These are phyloP conservation scores for Pyrenula aspistea DNA, from an alignment of 495 filamentous ascomycete species.

Conservation along the genomic window DNA sequence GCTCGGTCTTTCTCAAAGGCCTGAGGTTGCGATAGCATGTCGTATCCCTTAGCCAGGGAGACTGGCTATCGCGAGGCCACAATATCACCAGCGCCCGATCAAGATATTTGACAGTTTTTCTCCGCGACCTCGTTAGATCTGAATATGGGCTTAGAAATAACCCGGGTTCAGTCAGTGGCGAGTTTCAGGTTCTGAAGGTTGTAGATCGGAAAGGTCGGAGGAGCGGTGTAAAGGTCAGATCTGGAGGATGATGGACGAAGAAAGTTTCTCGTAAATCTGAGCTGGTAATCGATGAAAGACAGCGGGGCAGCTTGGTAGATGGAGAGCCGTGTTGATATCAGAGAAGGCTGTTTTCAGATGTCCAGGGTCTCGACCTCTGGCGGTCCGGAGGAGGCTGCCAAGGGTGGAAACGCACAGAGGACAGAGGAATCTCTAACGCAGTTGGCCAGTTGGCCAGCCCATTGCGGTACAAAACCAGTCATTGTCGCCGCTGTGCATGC, in stretches of 20 bases:
- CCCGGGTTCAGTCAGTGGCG: background rate
- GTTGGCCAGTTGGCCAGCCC: no score
- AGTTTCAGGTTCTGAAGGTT: background rate
- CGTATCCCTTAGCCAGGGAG: background rate
- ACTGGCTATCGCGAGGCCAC: background rate
- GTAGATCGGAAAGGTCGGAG: background rate
- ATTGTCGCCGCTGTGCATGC: background rate
- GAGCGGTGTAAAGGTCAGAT: background rate
- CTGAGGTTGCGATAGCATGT: background rate
- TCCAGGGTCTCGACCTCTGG: background rate
- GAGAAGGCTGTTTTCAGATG: background rate
- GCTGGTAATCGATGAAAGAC: background rate
- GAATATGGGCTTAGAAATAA: no score
- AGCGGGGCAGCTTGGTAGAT: background rate
- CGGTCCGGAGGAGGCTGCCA: background rate
- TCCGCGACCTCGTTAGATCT: no score
- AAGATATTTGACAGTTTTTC: no score
- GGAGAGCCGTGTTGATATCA: background rate
- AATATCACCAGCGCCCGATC: background rate
- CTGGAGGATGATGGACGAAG: background rate
- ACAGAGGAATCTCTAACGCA: no score
- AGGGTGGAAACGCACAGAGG: no score
- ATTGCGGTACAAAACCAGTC: no score
- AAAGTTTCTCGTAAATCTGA: background rate
- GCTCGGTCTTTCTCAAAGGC: conserved; percentile 31